Evolutionary conservation across 768 basidiomycete genomes (phyloP).

Genomic region (Xanthoconium purpureum): DNA sequence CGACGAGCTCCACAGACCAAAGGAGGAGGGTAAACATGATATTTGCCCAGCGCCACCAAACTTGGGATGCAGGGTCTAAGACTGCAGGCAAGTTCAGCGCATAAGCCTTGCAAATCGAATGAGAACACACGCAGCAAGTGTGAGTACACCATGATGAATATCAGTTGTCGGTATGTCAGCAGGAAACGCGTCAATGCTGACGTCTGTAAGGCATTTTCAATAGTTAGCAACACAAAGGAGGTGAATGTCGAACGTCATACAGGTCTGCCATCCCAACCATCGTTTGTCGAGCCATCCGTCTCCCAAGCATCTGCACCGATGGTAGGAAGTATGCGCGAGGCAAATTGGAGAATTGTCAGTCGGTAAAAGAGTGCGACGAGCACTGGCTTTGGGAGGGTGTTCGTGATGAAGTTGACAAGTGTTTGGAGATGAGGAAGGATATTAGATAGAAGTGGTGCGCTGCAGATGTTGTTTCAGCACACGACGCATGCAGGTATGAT

Average conservation of each 20-base stretch:
- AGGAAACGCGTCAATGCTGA: conserved; percentile 72
- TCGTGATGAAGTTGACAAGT: conserved; percentile 74
- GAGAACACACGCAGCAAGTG: conserved; percentile 69
- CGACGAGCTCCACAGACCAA: conserved; percentile 79
- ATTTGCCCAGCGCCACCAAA: conserved; percentile 93
- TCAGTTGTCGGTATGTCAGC: conserved; percentile 78
- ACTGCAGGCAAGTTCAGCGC: conserved; percentile 41
- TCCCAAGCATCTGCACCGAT: conserved; percentile 84
- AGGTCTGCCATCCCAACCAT: conserved; percentile 69
- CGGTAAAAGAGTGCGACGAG: conserved; percentile 78
- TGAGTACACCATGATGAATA: conserved; percentile 85
- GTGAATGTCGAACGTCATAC: conserved; percentile 36
- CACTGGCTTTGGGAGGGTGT: conserved; percentile 83
- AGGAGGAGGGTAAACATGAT: conserved; percentile 82
- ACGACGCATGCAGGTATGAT: background rate
- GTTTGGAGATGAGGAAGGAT: conserved; percentile 80
- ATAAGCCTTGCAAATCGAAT: background rate
- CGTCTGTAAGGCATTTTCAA: conserved; percentile 45
- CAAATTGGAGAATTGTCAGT: conserved; percentile 74
- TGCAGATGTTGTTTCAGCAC: conserved; percentile 29
- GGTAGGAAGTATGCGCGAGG: conserved; percentile 78
- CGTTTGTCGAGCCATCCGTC: conserved; percentile 56
- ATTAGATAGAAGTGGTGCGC: conserved; percentile 73
- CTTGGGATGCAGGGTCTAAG: conserved; percentile 83
- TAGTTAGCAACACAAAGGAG: conserved; percentile 6